Evolutionary conservation across 139 green algal genomes (phyloP).

Genomic region (Chlorella sp.): DNA sequence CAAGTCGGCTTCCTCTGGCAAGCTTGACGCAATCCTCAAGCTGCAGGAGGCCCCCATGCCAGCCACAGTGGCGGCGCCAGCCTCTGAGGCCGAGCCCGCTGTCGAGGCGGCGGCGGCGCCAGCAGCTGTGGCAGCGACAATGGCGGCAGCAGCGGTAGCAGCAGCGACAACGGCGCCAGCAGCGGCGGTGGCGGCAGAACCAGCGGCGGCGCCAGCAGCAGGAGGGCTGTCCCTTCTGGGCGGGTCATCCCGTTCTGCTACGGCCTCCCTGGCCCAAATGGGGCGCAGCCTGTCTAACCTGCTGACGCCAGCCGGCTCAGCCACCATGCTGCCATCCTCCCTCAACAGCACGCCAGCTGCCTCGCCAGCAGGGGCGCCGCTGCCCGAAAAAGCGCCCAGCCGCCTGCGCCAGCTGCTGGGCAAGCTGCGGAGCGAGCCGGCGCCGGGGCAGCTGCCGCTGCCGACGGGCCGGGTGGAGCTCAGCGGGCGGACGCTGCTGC

Average conservation of each 20-base stretch:
- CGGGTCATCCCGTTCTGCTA: too few species aligned
- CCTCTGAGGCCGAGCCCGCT: not conserved
- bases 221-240: too few species aligned
- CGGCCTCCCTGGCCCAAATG: too few species aligned
- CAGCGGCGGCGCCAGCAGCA: not conserved
- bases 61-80: not conserved
- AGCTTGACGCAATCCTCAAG: not conserved
- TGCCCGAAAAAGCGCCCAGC: constrained; percentile 12
- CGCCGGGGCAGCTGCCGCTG: constrained; percentile 13
- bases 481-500: constrained; percentile 66
- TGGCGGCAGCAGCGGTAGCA: not conserved
- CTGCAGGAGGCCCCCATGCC: constrained; percentile 29
- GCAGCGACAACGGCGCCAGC: not conserved
- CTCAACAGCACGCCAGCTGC: not conserved
- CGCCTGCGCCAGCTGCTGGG: constrained; percentile 30
- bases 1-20: not conserved
- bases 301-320: too few species aligned
- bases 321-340: too few species aligned
- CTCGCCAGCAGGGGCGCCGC: not conserved
- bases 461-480: constrained; percentile 36
- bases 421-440: constrained; percentile 20
- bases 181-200: not conserved
- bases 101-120: not conserved
- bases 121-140: not conserved
- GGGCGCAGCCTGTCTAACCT: too few species aligned